Evolutionary conservation across 805 yeast species (phyloP), one percentile per base, ranked within the genome.

Genomic region (Metschnikowia baotianmanensis): DNA sequence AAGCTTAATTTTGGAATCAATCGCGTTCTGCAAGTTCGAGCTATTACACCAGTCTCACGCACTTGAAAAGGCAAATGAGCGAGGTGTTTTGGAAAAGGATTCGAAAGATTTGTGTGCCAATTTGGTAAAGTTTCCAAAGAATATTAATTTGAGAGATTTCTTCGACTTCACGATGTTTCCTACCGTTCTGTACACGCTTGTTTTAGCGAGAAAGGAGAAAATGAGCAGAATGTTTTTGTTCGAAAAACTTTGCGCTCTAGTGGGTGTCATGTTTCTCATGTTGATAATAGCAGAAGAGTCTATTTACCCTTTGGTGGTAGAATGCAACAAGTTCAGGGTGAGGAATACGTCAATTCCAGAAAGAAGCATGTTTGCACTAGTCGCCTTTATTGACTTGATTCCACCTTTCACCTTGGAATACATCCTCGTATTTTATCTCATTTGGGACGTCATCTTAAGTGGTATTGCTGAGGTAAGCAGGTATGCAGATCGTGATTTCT

Each of bases 381-480:
- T 43, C 20, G 67, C 86, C 9, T 54, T 86, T 22, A 52, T 86
- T 19, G 95, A 88, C 53, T 67, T 88, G 53, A 77, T 87, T 25
- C 95, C 96, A 15, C 83, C 90, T 16, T 87, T 93, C 59, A 65
- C 87, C 26, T 60, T 82, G 39, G 76, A 84, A 61, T 91, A 89
- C 59, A 54, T 93, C 38, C 65, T 93, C 42, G 82, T 78, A 0
- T 93, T 90, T 64, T 90, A 86, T 59, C 68, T 93, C 46, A 93
- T 95, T 47, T 95, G 99, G 99, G 98, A 93, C 55, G 83, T 91
- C 5, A 91, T 91, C 36, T 69, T 90, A 52, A 91, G 90, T 57
- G 83, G 85, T 18, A 76, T 95, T 52, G 98, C 96, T 0, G 99
- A 93, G 59, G 67, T 91, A 27, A 82, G 96, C 12, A 57, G 74